A percentile compares a stretch with the other conserved stretches of the same genome.
Conservation (phyloP, 805 yeast genomes). For the Myxozyma neotropica region DNA sequence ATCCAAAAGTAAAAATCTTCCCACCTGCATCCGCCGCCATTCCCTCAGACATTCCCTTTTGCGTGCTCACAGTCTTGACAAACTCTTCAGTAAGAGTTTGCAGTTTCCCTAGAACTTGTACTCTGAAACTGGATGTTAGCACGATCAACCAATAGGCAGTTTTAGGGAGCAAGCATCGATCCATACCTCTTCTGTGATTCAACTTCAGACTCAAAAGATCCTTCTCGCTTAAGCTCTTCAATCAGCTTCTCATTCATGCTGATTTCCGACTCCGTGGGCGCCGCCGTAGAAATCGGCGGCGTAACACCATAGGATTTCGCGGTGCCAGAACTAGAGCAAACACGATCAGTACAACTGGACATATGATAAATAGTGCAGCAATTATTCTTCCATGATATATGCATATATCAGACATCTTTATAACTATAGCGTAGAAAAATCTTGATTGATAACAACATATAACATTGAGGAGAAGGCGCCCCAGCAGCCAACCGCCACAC, state of each 20-base stretch:
- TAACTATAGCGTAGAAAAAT: neutral
- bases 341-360: neutral
- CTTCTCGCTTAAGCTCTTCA: conserved; percentile 74
- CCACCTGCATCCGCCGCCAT: conserved; percentile 99
- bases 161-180: neutral
- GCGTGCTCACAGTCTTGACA: conserved; percentile 76
- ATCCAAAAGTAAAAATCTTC: conserved; percentile 93
- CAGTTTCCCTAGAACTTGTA: conserved; percentile 66
- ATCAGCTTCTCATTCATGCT: conserved; percentile 73
- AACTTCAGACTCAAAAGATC: conserved; percentile 84
- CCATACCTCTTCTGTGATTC: conserved; percentile 64
- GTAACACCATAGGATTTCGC: conserved; percentile 62
- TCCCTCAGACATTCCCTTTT: conserved; percentile 92
- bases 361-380: no score
- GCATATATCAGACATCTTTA: no score
- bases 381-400: no score
- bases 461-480: no score
- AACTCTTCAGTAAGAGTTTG: conserved; percentile 79
- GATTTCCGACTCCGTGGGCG: conserved; percentile 81
- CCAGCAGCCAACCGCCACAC: neutral
- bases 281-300: conserved; percentile 80
- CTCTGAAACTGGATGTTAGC: conserved; percentile 49
- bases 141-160: no score
- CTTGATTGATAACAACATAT: no score
- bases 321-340: conserved; percentile 3